phyloP scores from a whole-genome alignment of 306 rosid species.

The Vigna mungo region DNA sequence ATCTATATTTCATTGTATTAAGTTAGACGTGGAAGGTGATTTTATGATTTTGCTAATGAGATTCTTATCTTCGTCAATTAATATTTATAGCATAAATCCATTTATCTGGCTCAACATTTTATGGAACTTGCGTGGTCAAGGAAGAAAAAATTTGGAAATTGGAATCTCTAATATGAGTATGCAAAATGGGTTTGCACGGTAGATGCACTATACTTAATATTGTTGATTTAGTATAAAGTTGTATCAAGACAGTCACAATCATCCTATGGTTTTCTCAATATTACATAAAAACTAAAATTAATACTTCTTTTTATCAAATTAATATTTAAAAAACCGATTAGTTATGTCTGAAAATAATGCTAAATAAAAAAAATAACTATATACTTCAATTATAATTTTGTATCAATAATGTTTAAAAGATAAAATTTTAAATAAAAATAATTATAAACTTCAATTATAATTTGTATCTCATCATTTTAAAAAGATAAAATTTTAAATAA shows the following conservation, averaged over 20 bases:
- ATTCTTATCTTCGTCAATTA: slow-evolving; percentile 13
- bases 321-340: too few species aligned
- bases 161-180: slow-evolving; percentile 27
- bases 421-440: too few species aligned
- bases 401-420: too few species aligned
- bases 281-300: too few species aligned
- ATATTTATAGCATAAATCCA: background rate
- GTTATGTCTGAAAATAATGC: too few species aligned
- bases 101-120: slow-evolving; percentile 10
- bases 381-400: too few species aligned
- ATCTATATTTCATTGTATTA: slow-evolving; percentile 4
- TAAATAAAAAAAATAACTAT: too few species aligned
- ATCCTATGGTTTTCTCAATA: background rate
- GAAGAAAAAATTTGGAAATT: background rate
- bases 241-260: slow-evolving; percentile 12
- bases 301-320: too few species aligned
- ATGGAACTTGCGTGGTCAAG: background rate
- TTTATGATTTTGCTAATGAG: slow-evolving; percentile 11
- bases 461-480: too few species aligned
- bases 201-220: slow-evolving; percentile 22
- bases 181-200: slow-evolving; percentile 17
- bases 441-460: too few species aligned
- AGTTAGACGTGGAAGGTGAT: slow-evolving; percentile 18
- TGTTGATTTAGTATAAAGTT: slow-evolving; percentile 9
- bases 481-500: too few species aligned